Conservation (phyloP, 768 basidiomycete species). For the Auriscalpium microsporum region DNA sequence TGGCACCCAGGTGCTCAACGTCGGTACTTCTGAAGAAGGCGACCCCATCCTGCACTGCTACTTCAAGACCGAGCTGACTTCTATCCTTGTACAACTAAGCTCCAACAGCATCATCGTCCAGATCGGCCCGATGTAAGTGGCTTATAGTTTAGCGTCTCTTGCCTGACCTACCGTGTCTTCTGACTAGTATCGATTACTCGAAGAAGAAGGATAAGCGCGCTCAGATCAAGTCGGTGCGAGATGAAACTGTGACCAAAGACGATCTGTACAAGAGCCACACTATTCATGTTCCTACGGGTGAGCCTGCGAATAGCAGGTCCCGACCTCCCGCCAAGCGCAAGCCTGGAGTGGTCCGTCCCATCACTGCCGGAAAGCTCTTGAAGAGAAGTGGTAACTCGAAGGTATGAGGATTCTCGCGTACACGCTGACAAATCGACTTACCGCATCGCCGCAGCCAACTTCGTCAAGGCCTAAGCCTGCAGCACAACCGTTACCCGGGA, state of each 20-base stretch:
- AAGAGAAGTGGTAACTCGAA: conserved; percentile 67
- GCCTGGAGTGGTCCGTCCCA: conserved; percentile 75
- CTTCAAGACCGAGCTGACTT: conserved; percentile 93
- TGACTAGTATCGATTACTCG: conserved; percentile 68
- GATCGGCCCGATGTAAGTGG: conserved; percentile 68
- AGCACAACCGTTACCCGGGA: conserved; percentile 57
- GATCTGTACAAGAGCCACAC: conserved; percentile 92
- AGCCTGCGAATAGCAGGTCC: conserved; percentile 73
- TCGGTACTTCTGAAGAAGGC: conserved; percentile 78
- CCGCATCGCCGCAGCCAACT: conserved; percentile 14
- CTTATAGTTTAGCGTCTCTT: not conserved
- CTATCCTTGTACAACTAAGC: conserved; percentile 74
- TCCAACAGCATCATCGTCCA: conserved; percentile 65
- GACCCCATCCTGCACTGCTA: conserved; percentile 86
- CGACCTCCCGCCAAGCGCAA: conserved; percentile 82
- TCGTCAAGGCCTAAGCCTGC: conserved; percentile 40
- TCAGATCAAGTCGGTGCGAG: conserved; percentile 79
- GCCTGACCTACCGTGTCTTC: too few species aligned
- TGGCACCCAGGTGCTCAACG: conserved; percentile 58
- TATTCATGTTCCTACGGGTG: conserved; percentile 82
- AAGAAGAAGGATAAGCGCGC: conserved; percentile 98
- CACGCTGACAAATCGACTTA: not conserved
- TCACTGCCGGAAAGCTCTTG: conserved; percentile 77
- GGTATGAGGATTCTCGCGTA: conserved; percentile 14
- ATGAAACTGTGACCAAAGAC: conserved; percentile 70